Conservation (phyloP, 345 rosid species). For the Atalantia buxifolia region DNA sequence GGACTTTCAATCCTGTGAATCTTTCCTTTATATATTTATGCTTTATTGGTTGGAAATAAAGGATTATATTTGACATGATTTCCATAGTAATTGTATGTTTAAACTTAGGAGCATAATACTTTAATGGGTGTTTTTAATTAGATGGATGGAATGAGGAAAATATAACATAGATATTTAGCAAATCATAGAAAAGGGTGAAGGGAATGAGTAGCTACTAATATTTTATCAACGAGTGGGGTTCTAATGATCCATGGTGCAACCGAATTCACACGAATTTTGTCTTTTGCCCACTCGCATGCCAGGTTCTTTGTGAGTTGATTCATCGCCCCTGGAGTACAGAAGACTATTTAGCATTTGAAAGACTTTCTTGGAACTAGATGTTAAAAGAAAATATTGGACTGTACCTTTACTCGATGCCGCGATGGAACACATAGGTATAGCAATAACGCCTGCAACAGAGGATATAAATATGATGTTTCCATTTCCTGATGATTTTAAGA, state of each 20-base stretch:
- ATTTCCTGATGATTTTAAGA: slow-evolving; percentile 42
- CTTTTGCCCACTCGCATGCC: slow-evolving; percentile 53
- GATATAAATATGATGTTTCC: slow-evolving; percentile 48
- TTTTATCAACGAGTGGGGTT: slow-evolving; percentile 22
- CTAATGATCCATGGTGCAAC: slow-evolving; percentile 38
- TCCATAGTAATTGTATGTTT: too few relatives aligned
- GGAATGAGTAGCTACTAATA: neutral
- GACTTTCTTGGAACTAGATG: neutral
- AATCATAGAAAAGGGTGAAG: neutral
- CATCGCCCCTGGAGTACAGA: slow-evolving; percentile 28
- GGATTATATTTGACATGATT: too few relatives aligned
- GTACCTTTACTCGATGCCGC: slow-evolving; percentile 47
- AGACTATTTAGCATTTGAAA: neutral
- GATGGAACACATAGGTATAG: slow-evolving; percentile 24
- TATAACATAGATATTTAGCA: neutral
- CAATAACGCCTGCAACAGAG: slow-evolving; percentile 33
- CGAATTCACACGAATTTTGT: slow-evolving; percentile 35
- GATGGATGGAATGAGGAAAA: too few relatives aligned
- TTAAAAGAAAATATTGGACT: neutral
- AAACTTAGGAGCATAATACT: too few relatives aligned
- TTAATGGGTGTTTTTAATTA: too few relatives aligned
- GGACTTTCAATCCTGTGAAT: too few relatives aligned
- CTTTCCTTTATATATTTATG: too few relatives aligned
- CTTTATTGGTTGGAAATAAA: too few relatives aligned
- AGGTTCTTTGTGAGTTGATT: slow-evolving; percentile 40